These are phyloP conservation scores for Phyllosticta capitalensis DNA, from an alignment of 2,329 filamentous ascomycete genomes.

Conservation along the genomic window DNA sequence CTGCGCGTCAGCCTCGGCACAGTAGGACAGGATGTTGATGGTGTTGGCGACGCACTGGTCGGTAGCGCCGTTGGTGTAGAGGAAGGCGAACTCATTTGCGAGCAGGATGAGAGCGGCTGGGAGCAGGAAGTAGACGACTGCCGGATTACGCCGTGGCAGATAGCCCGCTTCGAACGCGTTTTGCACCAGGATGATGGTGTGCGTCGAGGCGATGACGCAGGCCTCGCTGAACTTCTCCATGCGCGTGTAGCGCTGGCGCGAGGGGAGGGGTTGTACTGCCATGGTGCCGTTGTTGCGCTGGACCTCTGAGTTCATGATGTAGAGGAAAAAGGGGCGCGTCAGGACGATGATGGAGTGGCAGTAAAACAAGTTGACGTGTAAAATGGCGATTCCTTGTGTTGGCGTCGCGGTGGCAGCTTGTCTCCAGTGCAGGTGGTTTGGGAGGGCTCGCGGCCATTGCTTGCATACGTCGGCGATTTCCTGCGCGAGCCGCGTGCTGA, in stretches of 20 bases:
- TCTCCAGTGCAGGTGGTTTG: slow-evolving; percentile 41
- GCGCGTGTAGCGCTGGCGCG: slow-evolving; percentile 13
- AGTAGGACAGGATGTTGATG: slow-evolving; percentile 32
- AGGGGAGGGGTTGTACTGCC: neutral
- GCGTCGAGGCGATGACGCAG: slow-evolving; percentile 32
- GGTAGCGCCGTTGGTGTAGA: slow-evolving; percentile 25
- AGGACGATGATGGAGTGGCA: slow-evolving; percentile 55
- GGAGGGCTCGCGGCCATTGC: slow-evolving; percentile 42
- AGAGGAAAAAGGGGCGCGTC: slow-evolving; percentile 55
- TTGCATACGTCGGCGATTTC: slow-evolving; percentile 48
- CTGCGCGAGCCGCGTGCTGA: slow-evolving; percentile 48
- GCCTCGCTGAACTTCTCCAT: slow-evolving; percentile 42
- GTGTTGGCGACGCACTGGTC: slow-evolving; percentile 29
- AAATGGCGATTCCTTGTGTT: slow-evolving; percentile 48
- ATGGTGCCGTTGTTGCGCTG: slow-evolving; percentile 17
- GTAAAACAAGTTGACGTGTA: slow-evolving; percentile 54
- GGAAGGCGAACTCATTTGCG: slow-evolving; percentile 30
- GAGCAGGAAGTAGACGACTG: slow-evolving; percentile 34
- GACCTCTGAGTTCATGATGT: slow-evolving; percentile 40
- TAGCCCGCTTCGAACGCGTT: slow-evolving; percentile 33
- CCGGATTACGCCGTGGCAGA: slow-evolving; percentile 30
- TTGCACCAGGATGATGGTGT: slow-evolving; percentile 31
- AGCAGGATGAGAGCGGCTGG: slow-evolving; percentile 31
- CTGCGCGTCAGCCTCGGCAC: slow-evolving; percentile 31
- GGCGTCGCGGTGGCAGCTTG: slow-evolving; percentile 37